Conservation (phyloP, 2,329 filamentous ascomycete species). For the Fusarium sp. region DNA sequence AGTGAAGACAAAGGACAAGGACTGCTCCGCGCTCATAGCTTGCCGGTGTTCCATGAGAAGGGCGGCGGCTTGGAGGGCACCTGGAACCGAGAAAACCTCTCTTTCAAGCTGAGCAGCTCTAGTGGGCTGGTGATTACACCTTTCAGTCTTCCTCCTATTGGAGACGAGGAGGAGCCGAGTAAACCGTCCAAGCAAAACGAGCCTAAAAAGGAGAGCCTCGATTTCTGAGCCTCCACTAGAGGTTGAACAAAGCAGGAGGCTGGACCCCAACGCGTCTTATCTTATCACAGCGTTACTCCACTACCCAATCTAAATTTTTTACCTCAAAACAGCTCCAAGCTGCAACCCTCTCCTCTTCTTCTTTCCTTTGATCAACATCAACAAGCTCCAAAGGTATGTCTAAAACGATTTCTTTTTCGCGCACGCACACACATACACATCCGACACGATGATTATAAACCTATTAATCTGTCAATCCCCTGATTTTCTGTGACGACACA, state of each 20-base stretch:
- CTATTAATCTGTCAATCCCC: conserved; percentile 70
- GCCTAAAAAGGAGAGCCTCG: conserved; percentile 73
- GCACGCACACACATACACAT: conserved; percentile 11
- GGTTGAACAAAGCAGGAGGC: not conserved
- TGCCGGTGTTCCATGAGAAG: conserved; percentile 88
- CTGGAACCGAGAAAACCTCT: conserved; percentile 83
- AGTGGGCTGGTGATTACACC: conserved; percentile 86
- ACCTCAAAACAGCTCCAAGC: conserved; percentile 34
- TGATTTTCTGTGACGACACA: conserved; percentile 61
- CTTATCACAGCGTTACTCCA: conserved; percentile 32
- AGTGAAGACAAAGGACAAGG: conserved; percentile 84
- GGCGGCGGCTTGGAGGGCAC: conserved; percentile 79
- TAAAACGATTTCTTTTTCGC: conserved; percentile 11
- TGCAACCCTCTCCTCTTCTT: conserved; percentile 26
- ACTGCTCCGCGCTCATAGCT: conserved; percentile 81
- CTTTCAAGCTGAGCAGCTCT: conserved; percentile 85
- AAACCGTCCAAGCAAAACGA: conserved; percentile 59
- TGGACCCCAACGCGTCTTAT: conserved; percentile 19
- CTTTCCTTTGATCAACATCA: conserved; percentile 38
- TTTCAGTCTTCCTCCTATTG: conserved; percentile 87
- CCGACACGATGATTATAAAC: conserved; percentile 60
- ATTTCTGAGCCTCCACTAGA: conserved; percentile 66
- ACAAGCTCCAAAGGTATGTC: conserved; percentile 36
- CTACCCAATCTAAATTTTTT: conserved; percentile 36
- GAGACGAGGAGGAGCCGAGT: conserved; percentile 68